Evolutionary conservation across 176 grass and related monocot genomes (phyloP), one percentile per base, ranked within the genome.

Genomic region (Tillandsia fasciculata): DNA sequence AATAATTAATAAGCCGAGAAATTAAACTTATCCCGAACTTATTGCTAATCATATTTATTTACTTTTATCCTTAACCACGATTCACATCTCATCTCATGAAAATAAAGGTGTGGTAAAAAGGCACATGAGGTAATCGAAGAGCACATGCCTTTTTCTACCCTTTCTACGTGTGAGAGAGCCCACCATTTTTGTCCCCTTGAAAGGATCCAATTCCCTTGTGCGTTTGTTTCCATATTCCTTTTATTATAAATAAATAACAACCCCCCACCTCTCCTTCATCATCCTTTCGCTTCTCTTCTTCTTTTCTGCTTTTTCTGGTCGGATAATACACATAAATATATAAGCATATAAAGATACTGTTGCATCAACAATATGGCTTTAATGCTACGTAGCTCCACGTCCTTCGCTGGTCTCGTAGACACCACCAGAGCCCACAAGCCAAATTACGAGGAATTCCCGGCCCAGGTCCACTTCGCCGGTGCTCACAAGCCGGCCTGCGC

Each of bases 341-440:
- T 20, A 20, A n/a, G n/a, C n/a, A 22, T 10, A 17, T 48, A n/a
- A 6, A 10, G 1, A 47, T n/a, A 68, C 5, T 23, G 23, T 26
- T 59, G 28, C 54, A 63, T 3, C 64, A 50, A 53, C 18, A 29
- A 52, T 70, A 96, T 96, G 92, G 86, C 88, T 49, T 65, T 89
- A 58, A 84, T 81, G 49, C 76, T 92, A 64, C 85, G 83, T 28
- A 84, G 80, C 28, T 51, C 83, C 6, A 71, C 85, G 9, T 89
- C 86, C 5, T 92, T 92, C 81, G 68, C 84, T 51, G 68, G 70
- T 28, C 73, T 70, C 1, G 13, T 78, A 42, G 86, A 89, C 66
- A 77, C 80, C 10, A 81, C 74, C 78, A 88, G 84, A 78, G 59
- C 82, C 11, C 77, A 90, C 72, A 90, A 72, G 70, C 12, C 83